A percentile compares a stretch with the other conserved stretches of the same genome.
These are phyloP conservation scores for Grigorovia jiainica DNA, from an alignment of 805 yeast genomes.

Conservation along the genomic window DNA sequence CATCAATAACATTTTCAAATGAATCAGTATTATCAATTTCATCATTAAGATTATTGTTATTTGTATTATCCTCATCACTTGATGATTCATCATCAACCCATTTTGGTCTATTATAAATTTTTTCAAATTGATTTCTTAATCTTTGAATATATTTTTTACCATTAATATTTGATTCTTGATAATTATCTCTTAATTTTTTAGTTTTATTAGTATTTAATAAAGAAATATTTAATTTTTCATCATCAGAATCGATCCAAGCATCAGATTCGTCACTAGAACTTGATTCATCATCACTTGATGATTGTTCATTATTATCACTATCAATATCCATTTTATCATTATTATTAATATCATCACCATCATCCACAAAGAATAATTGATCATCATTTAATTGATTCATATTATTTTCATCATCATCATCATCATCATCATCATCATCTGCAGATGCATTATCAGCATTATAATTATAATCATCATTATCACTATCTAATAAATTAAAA, in stretches of 20 bases:
- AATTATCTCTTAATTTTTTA: conserved; percentile 60
- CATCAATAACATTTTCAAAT: conserved; percentile 25
- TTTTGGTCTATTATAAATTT: conserved; percentile 71
- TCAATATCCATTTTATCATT: conserved; percentile 15
- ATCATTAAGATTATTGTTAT: conserved; percentile 15
- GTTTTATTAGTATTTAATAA: conserved; percentile 48
- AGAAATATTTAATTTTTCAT: conserved; percentile 60
- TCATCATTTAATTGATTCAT: conserved; percentile 28
- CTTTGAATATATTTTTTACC: conserved; percentile 57
- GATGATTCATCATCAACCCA: conserved; percentile 49
- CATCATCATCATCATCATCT: conserved; percentile 9
- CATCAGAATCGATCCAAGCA: conserved; percentile 90
- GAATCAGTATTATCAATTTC: conserved; percentile 27
- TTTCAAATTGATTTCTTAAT: conserved; percentile 61
- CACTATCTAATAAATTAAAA: conserved; percentile 41
- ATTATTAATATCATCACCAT: conserved; percentile 23
- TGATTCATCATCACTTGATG: conserved; percentile 21
- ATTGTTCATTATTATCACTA: conserved; percentile 25
- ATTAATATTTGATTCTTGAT: conserved; percentile 40
- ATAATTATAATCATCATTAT: conserved; percentile 25
- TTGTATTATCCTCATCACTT: conserved; percentile 23
- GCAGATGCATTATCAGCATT: conserved; percentile 10
- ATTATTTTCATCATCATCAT: conserved; percentile 22
- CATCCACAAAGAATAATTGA: conserved; percentile 19
- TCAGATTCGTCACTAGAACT: conserved; percentile 32